These are phyloP conservation scores for Aspergillus sparsus DNA, from an alignment of 495 filamentous ascomycete species.

Conservation along the genomic window DNA sequence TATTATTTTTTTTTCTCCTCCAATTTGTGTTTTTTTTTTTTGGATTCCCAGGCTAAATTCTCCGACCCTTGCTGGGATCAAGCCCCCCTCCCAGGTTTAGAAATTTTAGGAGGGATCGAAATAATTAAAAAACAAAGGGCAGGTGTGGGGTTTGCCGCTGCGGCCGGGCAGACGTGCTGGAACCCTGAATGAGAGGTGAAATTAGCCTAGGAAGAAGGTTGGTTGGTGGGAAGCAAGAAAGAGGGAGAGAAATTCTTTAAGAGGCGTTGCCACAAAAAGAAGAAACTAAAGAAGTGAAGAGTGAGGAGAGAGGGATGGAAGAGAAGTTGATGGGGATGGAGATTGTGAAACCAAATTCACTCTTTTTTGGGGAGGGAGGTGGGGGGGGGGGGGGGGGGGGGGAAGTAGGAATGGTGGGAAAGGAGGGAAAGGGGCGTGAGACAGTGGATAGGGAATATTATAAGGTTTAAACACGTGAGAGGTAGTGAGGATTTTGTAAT, in stretches of 20 bases:
- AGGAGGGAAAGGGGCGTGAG: constrained; percentile 1
- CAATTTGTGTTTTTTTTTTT: constrained; percentile 5
- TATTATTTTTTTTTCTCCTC: background rate
- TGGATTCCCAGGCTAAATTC: constrained; percentile 8
- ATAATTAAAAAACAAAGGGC: constrained; percentile 40
- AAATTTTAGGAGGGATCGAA: constrained; percentile 19
- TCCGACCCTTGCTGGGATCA: constrained; percentile 28
- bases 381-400: background rate
- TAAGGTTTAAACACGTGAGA: background rate
- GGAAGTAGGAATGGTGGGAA: constrained; percentile 1
- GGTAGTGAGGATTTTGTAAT: background rate
- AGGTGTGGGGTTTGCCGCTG: constrained; percentile 61
- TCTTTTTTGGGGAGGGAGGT: constrained; percentile 1
- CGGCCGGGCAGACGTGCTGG: constrained; percentile 38
- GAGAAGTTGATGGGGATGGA: background rate
- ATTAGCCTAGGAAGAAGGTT: constrained; percentile 22
- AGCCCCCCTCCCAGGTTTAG: constrained; percentile 15
- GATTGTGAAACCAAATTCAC: background rate
- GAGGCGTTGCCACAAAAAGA: constrained; percentile 7
- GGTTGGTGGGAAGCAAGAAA: constrained; percentile 7
- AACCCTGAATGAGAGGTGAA: constrained; percentile 22
- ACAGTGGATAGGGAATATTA: background rate
- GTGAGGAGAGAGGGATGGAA: constrained; percentile 5
- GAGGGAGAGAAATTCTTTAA: background rate
- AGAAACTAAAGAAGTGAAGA: constrained; percentile 6